Evolutionary conservation across 371 early-diverging fungal species (phyloP).

Genomic region (Mortierella sp.): DNA sequence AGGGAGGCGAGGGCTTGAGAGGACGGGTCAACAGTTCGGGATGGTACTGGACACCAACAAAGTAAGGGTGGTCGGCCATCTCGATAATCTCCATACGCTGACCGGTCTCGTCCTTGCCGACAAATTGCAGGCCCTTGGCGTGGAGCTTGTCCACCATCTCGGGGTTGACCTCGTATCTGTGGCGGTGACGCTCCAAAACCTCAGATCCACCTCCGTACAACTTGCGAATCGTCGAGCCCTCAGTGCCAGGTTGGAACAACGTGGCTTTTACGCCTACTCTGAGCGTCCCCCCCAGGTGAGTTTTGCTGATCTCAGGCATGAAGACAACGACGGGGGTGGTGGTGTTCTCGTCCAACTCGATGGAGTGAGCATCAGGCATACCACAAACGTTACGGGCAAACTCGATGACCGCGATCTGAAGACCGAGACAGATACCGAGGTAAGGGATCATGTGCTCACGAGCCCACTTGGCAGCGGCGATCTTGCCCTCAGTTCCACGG

Average conservation of each 20-base stretch:
- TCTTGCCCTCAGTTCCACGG: conserved; percentile 98
- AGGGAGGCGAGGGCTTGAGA: conserved; percentile 93
- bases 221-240: conserved; percentile 64
- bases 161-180: conserved; percentile 99
- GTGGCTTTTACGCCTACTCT: conserved; percentile 95
- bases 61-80: conserved; percentile 94
- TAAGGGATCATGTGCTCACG: conserved; percentile 98
- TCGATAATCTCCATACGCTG: conserved; percentile 99
- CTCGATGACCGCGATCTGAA: conserved; percentile 99
- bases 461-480: conserved; percentile 97
- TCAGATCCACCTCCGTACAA: conserved; percentile 79
- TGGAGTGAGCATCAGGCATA: conserved; percentile 88
- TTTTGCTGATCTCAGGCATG: conserved; percentile 97
- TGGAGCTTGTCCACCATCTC: conserved; percentile 84
- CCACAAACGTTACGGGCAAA: conserved; percentile 97
- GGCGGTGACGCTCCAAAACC: conserved; percentile 98
- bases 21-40: conserved; percentile 99
- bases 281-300: conserved; percentile 98
- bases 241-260: conserved; percentile 80
- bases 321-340: conserved; percentile 89
- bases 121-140: conserved; percentile 90
- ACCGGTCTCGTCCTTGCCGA: conserved; percentile 95
- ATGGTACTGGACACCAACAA: conserved; percentile 98
- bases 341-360: conserved; percentile 86
- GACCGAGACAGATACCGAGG: conserved; percentile 99